Percentiles rank a stretch among this genome's conserved stretches.
phyloP scores from a whole-genome alignment of 768 basidiomycete genomes.

The Saitozyma podzolica region DNA sequence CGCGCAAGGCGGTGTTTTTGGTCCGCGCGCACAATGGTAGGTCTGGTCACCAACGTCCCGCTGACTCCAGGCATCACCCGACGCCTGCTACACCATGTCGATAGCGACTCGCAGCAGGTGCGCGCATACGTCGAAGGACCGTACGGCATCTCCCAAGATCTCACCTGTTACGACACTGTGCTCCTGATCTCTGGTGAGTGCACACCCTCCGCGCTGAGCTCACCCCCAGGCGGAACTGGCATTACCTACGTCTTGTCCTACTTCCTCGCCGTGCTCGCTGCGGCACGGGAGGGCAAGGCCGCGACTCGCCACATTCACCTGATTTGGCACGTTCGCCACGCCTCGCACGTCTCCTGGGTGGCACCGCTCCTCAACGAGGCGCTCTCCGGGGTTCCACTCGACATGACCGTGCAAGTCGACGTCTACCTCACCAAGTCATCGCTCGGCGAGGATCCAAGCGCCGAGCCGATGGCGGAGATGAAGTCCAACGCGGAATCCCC shows the following conservation, averaged over 20 bases:
- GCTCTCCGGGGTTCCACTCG: constrained; percentile 4
- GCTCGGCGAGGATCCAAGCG: not conserved
- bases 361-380: constrained; percentile 26
- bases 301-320: constrained; percentile 33
- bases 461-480: not conserved
- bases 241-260: constrained; percentile 28
- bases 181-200: constrained; percentile 20
- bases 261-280: constrained; percentile 20
- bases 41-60: not conserved
- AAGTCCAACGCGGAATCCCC: constrained; percentile 2
- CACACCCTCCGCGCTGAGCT: no score
- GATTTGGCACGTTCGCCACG: constrained; percentile 43
- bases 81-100: constrained; percentile 14
- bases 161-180: constrained; percentile 24
- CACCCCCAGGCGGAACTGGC: constrained; percentile 29
- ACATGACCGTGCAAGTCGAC: constrained; percentile 16
- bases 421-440: constrained; percentile 30
- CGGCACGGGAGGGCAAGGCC: constrained; percentile 11
- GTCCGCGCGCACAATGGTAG: constrained; percentile 33
- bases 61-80: constrained; percentile 31
- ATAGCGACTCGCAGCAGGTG: constrained; percentile 16
- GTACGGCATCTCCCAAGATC: constrained; percentile 29
- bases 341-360: constrained; percentile 32
- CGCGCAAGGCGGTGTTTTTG: constrained; percentile 27
- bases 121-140: constrained; percentile 27